Percentiles rank a stretch among this genome's conserved stretches.
These are phyloP conservation scores for Apiospora aurea DNA, from an alignment of 2,329 filamentous ascomycete species.

Conservation along the genomic window DNA sequence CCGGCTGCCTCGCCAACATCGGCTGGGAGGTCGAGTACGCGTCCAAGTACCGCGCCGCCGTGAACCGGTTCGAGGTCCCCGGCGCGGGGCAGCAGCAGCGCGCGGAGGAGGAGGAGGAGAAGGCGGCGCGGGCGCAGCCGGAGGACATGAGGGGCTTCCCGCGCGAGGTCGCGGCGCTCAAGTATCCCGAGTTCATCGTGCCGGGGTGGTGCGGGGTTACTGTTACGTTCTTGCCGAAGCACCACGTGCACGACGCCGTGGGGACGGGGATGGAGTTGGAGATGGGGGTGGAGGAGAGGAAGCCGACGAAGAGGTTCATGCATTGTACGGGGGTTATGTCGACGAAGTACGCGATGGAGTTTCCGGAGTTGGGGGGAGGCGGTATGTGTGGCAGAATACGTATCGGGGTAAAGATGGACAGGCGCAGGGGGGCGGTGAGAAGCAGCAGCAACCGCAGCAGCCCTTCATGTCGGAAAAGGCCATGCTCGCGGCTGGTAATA, in stretches of 20 bases:
- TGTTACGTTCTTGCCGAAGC: conserved; percentile 3
- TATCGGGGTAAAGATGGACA: neutral
- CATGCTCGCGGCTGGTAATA: too few relatives aligned
- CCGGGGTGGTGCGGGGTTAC: neutral
- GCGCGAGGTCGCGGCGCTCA: neutral
- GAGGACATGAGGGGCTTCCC: too few relatives aligned
- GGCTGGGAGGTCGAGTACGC: neutral
- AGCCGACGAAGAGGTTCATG: neutral
- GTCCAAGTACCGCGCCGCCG: neutral
- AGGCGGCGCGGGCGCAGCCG: too few relatives aligned
- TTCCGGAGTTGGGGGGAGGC: neutral
- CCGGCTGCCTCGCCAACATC: too few relatives aligned
- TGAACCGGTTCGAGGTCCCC: neutral
- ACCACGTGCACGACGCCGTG: too few relatives aligned
- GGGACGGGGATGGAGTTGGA: neutral
- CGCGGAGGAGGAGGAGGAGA: too few relatives aligned
- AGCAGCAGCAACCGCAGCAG: neutral
- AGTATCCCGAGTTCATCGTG: neutral
- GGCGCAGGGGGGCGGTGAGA: neutral
- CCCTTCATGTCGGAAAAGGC: neutral
- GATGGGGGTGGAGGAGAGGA: too few relatives aligned
- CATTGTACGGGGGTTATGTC: neutral
- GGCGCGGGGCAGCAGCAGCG: neutral
- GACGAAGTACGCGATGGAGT: conserved; percentile 2
- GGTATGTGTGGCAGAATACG: conserved; percentile 14